A percentile compares a stretch with the other conserved stretches of the same genome.
These are phyloP conservation scores for Colletotrichum karsti DNA, from an alignment of 2,329 filamentous ascomycete genomes.

Conservation along the genomic window DNA sequence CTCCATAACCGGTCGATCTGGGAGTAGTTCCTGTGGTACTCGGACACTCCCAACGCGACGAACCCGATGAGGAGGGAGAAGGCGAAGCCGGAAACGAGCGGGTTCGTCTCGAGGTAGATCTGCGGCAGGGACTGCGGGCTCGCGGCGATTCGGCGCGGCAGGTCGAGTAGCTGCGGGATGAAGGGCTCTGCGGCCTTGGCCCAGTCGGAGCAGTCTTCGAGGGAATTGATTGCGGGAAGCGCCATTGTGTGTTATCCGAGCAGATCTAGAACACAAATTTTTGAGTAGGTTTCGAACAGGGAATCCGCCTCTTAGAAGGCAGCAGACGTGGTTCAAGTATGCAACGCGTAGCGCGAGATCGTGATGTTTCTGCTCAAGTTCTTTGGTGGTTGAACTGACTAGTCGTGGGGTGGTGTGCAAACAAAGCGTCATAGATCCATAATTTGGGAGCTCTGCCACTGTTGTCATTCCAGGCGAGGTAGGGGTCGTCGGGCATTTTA, in stretches of 20 bases:
- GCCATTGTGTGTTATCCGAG: conserved; percentile 68
- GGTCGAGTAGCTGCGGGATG: conserved; percentile 72
- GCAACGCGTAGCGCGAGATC: background rate
- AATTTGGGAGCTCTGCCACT: background rate
- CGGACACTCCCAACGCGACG: conserved; percentile 78
- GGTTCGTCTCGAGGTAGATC: conserved; percentile 87
- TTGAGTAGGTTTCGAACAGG: too few relatives aligned
- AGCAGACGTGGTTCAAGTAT: background rate
- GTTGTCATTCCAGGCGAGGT: background rate
- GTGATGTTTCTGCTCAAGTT: background rate
- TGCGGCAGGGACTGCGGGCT: conserved; percentile 70
- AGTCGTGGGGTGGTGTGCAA: background rate
- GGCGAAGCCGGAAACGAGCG: conserved; percentile 78
- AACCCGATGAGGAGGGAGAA: conserved; percentile 76
- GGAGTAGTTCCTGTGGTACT: conserved; percentile 94
- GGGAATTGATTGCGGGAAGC: conserved; percentile 74
- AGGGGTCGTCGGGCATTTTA: conserved; percentile 10
- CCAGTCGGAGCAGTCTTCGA: conserved; percentile 82
- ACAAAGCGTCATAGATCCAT: conserved; percentile 25
- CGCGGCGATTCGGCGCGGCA: conserved; percentile 72
- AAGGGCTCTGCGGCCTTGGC: conserved; percentile 79
- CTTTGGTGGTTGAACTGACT: background rate
- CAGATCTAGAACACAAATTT: too few relatives aligned
- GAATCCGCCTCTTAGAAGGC: background rate
- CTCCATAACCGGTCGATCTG: conserved; percentile 96